phyloP scores from a whole-genome alignment of 164 flowering plant species.

The Berberis thunbergii region DNA sequence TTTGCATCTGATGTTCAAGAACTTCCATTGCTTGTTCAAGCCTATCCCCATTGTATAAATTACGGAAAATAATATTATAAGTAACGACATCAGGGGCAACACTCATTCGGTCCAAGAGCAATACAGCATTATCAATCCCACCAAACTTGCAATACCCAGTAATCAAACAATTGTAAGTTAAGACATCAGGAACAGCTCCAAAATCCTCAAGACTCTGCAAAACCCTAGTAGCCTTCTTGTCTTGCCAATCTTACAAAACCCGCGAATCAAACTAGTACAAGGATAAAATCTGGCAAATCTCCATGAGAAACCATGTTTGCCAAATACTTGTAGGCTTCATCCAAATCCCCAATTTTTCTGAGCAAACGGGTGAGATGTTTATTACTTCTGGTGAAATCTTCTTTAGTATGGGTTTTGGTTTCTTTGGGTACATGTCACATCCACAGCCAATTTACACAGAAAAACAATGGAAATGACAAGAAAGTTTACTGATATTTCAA shows the following conservation, averaged over 20 bases:
- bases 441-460: no score
- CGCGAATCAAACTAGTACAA: conserved; percentile 69
- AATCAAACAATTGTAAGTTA: conserved; percentile 74
- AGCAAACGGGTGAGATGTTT: conserved; percentile 46
- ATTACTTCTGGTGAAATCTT: conserved; percentile 17
- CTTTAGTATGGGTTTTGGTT: no score
- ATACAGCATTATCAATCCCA: conserved; percentile 60
- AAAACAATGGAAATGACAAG: no score
- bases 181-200: conserved; percentile 81
- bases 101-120: conserved; percentile 59
- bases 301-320: conserved; percentile 59
- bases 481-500: no score
- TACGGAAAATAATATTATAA: conserved; percentile 66
- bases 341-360: conserved; percentile 48
- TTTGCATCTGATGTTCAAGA: conserved; percentile 47
- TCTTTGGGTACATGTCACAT: no score
- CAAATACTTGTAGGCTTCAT: conserved; percentile 44
- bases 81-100: conserved; percentile 82
- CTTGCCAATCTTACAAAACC: conserved; percentile 54
- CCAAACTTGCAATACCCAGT: conserved; percentile 77
- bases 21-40: conserved; percentile 70
- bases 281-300: conserved; percentile 56
- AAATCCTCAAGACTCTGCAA: conserved; percentile 66
- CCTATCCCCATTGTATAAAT: conserved; percentile 58
- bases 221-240: conserved; percentile 56